Conservation (phyloP, 176 grass and related monocot species). For the Rhynchospora pubera region DNA sequence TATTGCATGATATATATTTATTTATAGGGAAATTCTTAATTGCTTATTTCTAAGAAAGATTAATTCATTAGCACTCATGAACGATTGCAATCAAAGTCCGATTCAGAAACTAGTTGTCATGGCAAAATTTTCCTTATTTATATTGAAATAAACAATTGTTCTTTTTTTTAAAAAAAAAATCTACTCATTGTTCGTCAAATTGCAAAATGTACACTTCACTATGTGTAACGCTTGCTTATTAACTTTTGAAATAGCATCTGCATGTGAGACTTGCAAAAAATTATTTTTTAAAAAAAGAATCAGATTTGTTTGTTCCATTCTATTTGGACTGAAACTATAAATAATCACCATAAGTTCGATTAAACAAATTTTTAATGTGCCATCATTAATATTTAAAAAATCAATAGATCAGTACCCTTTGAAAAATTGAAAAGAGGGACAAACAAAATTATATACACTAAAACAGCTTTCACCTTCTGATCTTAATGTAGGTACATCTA, state of each 20-base stretch:
- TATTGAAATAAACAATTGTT: neutral
- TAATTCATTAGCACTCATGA: no score
- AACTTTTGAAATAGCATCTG: neutral
- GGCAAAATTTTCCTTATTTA: no score
- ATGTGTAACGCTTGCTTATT: neutral
- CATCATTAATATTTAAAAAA: neutral
- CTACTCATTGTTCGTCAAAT: neutral
- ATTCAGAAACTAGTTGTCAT: no score
- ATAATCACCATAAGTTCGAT: neutral
- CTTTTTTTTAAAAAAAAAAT: neutral
- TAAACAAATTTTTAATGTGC: neutral
- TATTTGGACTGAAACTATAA: neutral
- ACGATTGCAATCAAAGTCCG: no score
- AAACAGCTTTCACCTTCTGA: neutral
- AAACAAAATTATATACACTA: neutral
- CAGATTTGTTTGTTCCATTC: neutral
- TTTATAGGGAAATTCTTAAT: no score
- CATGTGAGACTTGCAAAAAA: neutral
- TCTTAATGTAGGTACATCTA: no score
- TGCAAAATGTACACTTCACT: neutral
- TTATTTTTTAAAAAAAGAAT: neutral
- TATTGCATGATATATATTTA: no score
- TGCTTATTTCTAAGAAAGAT: no score
- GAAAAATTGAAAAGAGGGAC: neutral
- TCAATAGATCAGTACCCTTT: neutral